A percentile compares a stretch with the other conserved stretches of the same genome.
These are phyloP conservation scores for Hordeum pubiflorum DNA, from an alignment of 202 grass and related monocot genomes.

Conservation along the genomic window DNA sequence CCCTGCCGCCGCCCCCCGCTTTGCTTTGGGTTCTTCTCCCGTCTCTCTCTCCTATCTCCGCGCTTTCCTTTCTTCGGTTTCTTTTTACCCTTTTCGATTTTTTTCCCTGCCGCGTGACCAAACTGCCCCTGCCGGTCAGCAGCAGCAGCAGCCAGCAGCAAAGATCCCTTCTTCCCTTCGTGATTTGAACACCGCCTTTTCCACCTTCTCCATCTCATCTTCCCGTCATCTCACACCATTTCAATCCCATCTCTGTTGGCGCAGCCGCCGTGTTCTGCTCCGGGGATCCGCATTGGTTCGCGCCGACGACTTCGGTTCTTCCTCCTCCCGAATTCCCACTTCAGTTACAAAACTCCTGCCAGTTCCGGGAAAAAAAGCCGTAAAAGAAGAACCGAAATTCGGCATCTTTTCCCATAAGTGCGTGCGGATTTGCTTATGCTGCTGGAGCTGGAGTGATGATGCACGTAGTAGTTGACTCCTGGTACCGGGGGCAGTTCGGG, in stretches of 20 bases:
- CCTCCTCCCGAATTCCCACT: too few relatives aligned
- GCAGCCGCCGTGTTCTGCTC: background rate
- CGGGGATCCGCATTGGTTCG: constrained; percentile 26
- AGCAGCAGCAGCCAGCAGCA: background rate
- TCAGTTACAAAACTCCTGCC: too few relatives aligned
- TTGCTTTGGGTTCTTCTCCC: constrained; percentile 42
- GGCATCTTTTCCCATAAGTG: background rate
- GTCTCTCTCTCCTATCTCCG: constrained; percentile 3
- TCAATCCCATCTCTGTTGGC: background rate
- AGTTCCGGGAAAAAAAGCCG: too few relatives aligned
- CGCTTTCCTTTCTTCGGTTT: constrained; percentile 10
- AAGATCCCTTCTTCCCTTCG: constrained; percentile 23
- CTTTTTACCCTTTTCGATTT: constrained; percentile 2
- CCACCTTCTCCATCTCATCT: background rate
- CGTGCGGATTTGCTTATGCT: background rate
- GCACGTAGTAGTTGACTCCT: constrained; percentile 15
- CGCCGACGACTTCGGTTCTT: too few relatives aligned
- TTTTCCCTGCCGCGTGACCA: background rate
- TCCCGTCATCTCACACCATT: background rate
- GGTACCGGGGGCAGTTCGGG: background rate
- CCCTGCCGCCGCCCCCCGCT: background rate
- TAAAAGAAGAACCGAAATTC: background rate
- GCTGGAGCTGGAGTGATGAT: background rate
- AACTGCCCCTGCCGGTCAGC: constrained; percentile 36
- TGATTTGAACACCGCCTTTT: background rate